phyloP scores from a whole-genome alignment of 129 eudicot genomes.

The Artemisia argyi region DNA sequence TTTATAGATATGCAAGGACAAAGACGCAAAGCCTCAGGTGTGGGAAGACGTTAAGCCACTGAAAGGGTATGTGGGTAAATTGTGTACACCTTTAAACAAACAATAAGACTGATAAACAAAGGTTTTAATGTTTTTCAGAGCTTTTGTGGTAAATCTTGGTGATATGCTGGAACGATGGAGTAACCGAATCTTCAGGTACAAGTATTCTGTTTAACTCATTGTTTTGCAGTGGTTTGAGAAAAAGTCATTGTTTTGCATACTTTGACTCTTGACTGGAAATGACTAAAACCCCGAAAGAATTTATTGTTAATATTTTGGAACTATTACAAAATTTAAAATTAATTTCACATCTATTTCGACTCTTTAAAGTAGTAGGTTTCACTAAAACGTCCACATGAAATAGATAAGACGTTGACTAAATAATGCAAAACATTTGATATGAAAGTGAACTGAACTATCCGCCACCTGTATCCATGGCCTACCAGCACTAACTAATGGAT shows the following conservation, averaged over 20 bases:
- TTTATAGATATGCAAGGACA: slow-evolving; percentile 80
- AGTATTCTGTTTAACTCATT: background rate
- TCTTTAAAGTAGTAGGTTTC: background rate
- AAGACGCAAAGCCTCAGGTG: slow-evolving; percentile 63
- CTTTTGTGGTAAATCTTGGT: slow-evolving; percentile 84
- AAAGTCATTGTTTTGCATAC: slow-evolving; percentile 5
- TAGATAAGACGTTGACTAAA: background rate
- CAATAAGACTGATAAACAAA: background rate
- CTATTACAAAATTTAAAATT: too few relatives aligned
- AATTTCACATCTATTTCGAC: slow-evolving; percentile 5
- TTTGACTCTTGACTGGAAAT: background rate
- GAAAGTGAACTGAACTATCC: background rate
- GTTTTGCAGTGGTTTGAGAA: too few relatives aligned
- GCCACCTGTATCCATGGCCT: background rate
- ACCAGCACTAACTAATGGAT: too few relatives aligned
- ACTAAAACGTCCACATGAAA: slow-evolving; percentile 3
- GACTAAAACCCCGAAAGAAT: too few relatives aligned
- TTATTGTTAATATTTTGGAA: background rate
- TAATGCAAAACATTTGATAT: background rate
- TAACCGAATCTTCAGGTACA: slow-evolving; percentile 79
- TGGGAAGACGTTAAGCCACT: slow-evolving; percentile 87
- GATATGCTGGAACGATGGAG: slow-evolving; percentile 98
- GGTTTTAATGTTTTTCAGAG: slow-evolving; percentile 41
- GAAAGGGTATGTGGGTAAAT: slow-evolving; percentile 63
- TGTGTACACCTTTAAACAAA: background rate